Evolutionary conservation across 2,329 filamentous ascomycete genomes (phyloP).

Genomic region (Fusarium redolens): DNA sequence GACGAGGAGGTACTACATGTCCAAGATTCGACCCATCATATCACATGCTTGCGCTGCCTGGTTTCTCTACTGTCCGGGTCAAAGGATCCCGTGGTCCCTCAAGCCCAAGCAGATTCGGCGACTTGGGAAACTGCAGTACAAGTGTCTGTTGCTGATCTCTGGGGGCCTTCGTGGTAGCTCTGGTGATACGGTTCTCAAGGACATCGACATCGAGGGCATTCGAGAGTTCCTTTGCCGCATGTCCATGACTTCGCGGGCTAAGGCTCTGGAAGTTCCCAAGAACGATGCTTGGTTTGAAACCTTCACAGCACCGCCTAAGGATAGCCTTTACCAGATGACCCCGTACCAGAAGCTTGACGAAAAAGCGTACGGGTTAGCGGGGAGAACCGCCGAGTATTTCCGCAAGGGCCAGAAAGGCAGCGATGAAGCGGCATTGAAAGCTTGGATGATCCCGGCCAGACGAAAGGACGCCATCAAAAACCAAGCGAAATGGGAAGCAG

Average conservation of each 20-base stretch:
- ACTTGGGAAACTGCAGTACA: conserved; percentile 1
- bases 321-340: not conserved
- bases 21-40: conserved; percentile 7
- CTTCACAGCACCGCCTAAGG: not conserved
- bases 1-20: not conserved
- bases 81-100: not conserved
- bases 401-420: not conserved
- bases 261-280: not conserved
- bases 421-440: not conserved
- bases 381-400: not conserved
- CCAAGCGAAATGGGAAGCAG: not conserved
- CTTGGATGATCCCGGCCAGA: not conserved
- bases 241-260: not conserved
- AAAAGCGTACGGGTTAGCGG: not conserved
- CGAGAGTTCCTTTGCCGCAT: not conserved
- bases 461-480: not conserved
- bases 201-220: conserved; percentile 10
- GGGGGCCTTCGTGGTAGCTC: not conserved
- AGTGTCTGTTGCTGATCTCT: not conserved
- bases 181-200: not conserved
- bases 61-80: not conserved
- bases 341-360: not conserved
- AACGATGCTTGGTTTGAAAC: not conserved
- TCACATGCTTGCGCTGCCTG: conserved; percentile 7
- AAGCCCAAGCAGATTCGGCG: not conserved